Evolutionary conservation across 371 early-diverging fungal genomes (phyloP).

Genomic region (Actinomortierella ambigua): DNA sequence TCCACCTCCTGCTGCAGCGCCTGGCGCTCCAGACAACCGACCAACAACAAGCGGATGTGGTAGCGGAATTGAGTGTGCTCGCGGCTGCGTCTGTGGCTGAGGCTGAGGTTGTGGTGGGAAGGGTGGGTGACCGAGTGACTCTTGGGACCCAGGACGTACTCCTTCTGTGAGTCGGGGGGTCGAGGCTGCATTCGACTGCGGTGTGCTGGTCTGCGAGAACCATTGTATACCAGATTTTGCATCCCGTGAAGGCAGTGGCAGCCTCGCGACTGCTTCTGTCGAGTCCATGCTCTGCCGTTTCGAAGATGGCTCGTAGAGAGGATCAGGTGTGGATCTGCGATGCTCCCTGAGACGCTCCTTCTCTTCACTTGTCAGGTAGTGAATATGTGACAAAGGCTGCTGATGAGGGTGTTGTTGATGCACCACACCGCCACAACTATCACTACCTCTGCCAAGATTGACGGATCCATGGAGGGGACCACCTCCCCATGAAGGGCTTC

Average conservation of each 20-base stretch:
- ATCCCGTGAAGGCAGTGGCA: slow-evolving; percentile 38
- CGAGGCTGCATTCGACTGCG: neutral
- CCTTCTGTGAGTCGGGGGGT: slow-evolving; percentile 2
- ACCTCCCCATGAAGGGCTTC: slow-evolving; percentile 2
- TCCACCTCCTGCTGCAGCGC: too few species aligned
- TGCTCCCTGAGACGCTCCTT: slow-evolving; percentile 29
- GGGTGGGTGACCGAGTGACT: too few species aligned
- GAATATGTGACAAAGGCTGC: slow-evolving; percentile 7
- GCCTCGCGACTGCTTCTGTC: slow-evolving; percentile 16
- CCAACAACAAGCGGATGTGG: too few species aligned
- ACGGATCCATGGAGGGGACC: slow-evolving; percentile 2
- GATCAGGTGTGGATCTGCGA: slow-evolving; percentile 30
- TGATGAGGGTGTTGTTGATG: slow-evolving; percentile 1
- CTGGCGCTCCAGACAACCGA: too few species aligned
- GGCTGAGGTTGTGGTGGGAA: too few species aligned
- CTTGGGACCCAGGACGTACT: neutral
- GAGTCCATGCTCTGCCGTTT: slow-evolving; percentile 36
- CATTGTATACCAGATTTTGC: slow-evolving; percentile 34
- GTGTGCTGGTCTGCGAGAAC: slow-evolving; percentile 24
- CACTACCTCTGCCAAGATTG: neutral
- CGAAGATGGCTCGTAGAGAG: slow-evolving; percentile 10
- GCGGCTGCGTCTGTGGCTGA: too few species aligned
- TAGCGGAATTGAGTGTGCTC: too few species aligned
- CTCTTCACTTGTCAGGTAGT: slow-evolving; percentile 16
- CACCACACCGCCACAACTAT: neutral